phyloP scores from a whole-genome alignment of 176 grass and related monocot genomes.

The Oropetium thomaeum region DNA sequence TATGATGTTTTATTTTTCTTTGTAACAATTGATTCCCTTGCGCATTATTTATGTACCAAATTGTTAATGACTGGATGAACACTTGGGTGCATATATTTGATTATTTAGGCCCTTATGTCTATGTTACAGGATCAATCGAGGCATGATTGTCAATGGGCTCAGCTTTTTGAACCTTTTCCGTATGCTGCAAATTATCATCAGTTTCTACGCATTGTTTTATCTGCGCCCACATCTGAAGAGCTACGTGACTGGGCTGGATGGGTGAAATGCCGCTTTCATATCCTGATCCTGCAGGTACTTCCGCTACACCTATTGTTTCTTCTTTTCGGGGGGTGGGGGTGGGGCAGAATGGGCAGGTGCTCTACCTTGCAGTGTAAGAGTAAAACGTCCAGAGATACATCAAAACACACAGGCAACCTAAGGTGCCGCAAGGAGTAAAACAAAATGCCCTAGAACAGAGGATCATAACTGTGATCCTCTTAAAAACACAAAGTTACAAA shows the following conservation, averaged over 20 bases:
- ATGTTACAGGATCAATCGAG: constrained; percentile 42
- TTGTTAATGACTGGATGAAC: not conserved
- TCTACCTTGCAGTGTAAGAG: too few relatives aligned
- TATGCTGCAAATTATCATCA: constrained; percentile 36
- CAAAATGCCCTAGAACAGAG: too few relatives aligned
- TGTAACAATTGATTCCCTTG: too few relatives aligned
- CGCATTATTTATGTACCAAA: not conserved
- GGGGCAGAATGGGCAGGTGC: too few relatives aligned
- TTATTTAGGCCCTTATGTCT: not conserved
- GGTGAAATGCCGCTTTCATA: constrained; percentile 66
- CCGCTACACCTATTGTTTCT: not conserved
- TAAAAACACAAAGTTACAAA: too few relatives aligned
- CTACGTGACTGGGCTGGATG: constrained; percentile 67
- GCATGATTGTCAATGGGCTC: constrained; percentile 38
- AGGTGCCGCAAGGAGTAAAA: too few relatives aligned
- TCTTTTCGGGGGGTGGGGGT: too few relatives aligned
- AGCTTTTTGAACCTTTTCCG: constrained; percentile 57
- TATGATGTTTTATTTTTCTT: too few relatives aligned
- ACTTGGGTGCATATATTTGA: constrained; percentile 9
- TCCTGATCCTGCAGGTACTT: constrained; percentile 61
- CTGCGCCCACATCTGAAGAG: constrained; percentile 38
- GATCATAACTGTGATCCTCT: too few relatives aligned
- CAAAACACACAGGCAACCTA: too few relatives aligned
- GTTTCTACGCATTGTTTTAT: constrained; percentile 54
- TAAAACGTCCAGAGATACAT: too few relatives aligned